Base-by-base conservation (phyloP, 1,284 basidiomycete species). In the Volvariella volvacea region DNA sequence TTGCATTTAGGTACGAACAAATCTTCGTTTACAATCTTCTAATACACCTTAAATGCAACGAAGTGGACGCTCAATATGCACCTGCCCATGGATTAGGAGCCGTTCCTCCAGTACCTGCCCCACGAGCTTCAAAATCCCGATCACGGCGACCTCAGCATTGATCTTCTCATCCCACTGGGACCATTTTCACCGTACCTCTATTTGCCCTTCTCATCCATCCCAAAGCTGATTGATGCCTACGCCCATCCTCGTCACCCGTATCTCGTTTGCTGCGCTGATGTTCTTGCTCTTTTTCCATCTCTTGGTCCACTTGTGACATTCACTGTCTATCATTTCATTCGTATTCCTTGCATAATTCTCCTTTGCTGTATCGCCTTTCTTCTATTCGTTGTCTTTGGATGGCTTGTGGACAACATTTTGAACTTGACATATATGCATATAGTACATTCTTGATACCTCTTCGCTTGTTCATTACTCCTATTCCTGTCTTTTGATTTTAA, bases 21-120 rank as follows among this genome's bases (percentile, higher is more conserved):
- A 78, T 82, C 47, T 93, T 94, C 56, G 84, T 93, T 2, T 80
- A 88, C 55, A 84, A 92, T 55, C 70, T 94, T 19, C 66, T 94
- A 12, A 65, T 88, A 22, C 78, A 92, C 60, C 78, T 92, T 45
- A 81, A 80, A 53, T 89, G 88, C 52, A 68, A 72, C 45, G 76
- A 80, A 48, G 66, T 88, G 16, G 91, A 93, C 58, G 68, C 76
- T 1, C 77, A 83, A 48, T 92, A 88, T 57, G 67, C 74, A 21
- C 88, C 88, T 19, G 64, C 71, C n/a, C 87, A 91, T 57, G 88
- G 88, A 3, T 71, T 83, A 30, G 86, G 83, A 20, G 80, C 83
- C 20, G 67, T 74, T n/a, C 60, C 68, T 10, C 59, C 67, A 4
- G 52, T 61, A 33, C 51, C 63, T 19, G 50, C 62, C 6, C 65